These are phyloP conservation scores for Pugionium dolabratum DNA, from an alignment of 345 rosid species.

Conservation along the genomic window DNA sequence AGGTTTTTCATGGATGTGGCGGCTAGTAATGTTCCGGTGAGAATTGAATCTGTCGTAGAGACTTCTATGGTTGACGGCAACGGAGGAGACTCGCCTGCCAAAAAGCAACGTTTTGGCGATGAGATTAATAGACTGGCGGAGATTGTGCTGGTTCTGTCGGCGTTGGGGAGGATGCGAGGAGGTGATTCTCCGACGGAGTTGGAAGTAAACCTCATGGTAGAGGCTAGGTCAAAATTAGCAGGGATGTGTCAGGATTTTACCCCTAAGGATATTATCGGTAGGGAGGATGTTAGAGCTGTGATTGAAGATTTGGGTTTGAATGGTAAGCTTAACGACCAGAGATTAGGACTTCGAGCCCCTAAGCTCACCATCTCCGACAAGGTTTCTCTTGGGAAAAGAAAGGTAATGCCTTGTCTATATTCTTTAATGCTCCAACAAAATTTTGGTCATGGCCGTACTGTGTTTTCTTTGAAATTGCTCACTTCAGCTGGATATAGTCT, in stretches of 20 bases:
- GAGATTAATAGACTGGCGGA: conserved; percentile 69
- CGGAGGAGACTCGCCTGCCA: conserved; percentile 38
- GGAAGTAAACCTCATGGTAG: conserved; percentile 68
- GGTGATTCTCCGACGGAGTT: conserved; percentile 64
- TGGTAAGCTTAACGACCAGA: conserved; percentile 54
- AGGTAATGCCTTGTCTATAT: conserved; percentile 50
- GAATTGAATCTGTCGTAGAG: neutral
- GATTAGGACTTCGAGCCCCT: conserved; percentile 53
- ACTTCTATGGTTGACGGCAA: conserved; percentile 9
- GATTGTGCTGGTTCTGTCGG: conserved; percentile 77
- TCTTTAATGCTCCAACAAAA: neutral
- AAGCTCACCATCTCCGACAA: conserved; percentile 71
- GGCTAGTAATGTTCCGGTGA: neutral
- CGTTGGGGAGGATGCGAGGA: conserved; percentile 71
- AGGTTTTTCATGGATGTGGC: conserved; percentile 17
- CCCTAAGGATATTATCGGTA: conserved; percentile 65
- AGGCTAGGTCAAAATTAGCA: conserved; percentile 72
- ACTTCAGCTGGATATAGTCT: neutral
- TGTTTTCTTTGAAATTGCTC: conserved; percentile 5
- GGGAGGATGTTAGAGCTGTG: conserved; percentile 59
- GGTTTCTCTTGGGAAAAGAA: conserved; percentile 56
- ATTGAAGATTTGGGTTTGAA: conserved; percentile 86
- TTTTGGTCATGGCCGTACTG: neutral
- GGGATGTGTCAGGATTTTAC: conserved; percentile 52
- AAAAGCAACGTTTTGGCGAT: conserved; percentile 43